phyloP scores from a whole-genome alignment of 2,329 filamentous ascomycete genomes.

The Colletotrichum tanaceti region DNA sequence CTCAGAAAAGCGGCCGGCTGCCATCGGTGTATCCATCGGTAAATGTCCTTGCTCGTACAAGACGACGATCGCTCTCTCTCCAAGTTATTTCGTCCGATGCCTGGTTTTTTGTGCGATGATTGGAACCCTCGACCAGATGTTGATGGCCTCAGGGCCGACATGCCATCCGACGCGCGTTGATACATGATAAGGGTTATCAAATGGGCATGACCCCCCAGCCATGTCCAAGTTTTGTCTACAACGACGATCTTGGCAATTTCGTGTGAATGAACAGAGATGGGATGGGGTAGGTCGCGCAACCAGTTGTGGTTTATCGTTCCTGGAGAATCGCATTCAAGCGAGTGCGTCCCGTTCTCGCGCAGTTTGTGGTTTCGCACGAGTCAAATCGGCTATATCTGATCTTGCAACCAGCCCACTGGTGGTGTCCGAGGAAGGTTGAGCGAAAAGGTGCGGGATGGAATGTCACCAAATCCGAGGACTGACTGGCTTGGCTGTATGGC shows the following conservation, averaged over 20 bases:
- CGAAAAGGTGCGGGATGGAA: background rate
- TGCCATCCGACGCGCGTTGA: background rate
- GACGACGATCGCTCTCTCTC: background rate
- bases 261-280: background rate
- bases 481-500: conserved; percentile 19
- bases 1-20: too few relatives aligned
- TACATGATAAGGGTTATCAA: too few relatives aligned
- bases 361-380: background rate
- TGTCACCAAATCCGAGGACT: conserved; percentile 4
- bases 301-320: background rate
- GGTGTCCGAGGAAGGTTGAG: background rate
- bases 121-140: background rate
- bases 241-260: background rate
- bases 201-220: too few relatives aligned
- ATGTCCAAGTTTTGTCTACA: too few relatives aligned
- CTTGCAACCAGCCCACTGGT: background rate
- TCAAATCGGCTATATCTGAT: background rate
- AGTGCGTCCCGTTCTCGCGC: background rate
- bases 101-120: background rate
- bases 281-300: background rate
- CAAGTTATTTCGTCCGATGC: background rate
- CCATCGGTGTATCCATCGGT: background rate
- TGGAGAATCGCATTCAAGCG: background rate
- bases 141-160: background rate
- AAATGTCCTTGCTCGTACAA: background rate